Evolutionary conservation across 805 yeast genomes (phyloP), one percentile per base, ranked within the genome.

Genomic region (Allodekkera sacchari): DNA sequence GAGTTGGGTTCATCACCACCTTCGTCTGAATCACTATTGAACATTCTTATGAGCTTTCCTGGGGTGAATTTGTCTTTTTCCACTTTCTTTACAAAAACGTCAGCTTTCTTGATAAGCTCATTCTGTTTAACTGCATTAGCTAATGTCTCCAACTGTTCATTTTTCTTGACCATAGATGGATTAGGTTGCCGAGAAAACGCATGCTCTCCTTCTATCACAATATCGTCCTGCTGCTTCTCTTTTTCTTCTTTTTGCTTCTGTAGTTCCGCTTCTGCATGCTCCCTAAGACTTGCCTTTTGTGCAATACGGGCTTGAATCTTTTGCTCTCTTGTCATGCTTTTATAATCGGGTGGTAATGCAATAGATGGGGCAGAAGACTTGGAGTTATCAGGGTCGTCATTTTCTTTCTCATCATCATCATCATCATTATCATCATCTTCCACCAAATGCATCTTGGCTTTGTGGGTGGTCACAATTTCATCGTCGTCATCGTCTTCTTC

Each of bases 231-330:
- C 24, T 28, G 31, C 11, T 27, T 2, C 22, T n/a, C 27, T 31
- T 25, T 40, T 38, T n/a, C 25, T 12, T 23, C 28, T 30, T 13
- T 33, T 26, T 16, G 31, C 33, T 25, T 29, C 37, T 14, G 27
- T 22, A 19, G 30, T 28, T 29, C 33, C 14, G 34, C 28, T 16
- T 37, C 45, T 29, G 36, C 27, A 15, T 39, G 38, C 22, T 41
- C 42, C 28, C 53, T 33, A 16, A 33, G 21, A 13, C 32, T 27
- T 16, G 34, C 35, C 31, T 43, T 49, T 18, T 39, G 40, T 14
- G 36, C 35, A 6, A 43, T 40, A 31, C 57, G 41, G 4, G 58
- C 56, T 18, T 39, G 37, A n/a, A 52, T 53, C 27, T 47, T 48
- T 28, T 50, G 48, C 23, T 48, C 52, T 24, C 48, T 36, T 5